phyloP scores from a whole-genome alignment of 2,329 filamentous ascomycete genomes.

The Aspergillus sergii region DNA sequence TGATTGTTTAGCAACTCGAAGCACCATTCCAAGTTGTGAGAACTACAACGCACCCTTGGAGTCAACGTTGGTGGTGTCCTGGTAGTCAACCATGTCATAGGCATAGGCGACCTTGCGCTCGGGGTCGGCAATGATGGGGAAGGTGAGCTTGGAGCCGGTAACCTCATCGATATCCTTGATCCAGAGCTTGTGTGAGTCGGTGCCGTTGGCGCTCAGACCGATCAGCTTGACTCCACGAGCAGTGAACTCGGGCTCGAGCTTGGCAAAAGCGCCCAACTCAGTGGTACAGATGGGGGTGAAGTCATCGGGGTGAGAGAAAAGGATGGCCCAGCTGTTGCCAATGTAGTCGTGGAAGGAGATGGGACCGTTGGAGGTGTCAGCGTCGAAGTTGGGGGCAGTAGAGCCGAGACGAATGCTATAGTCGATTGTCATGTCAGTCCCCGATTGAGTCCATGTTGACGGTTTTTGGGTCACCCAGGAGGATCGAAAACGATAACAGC shows the following conservation, averaged over 20 bases:
- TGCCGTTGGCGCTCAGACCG: slow-evolving; percentile 81
- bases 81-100: slow-evolving; percentile 85
- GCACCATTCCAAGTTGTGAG: not conserved
- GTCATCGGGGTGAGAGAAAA: slow-evolving; percentile 74
- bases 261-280: slow-evolving; percentile 91
- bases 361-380: slow-evolving; percentile 66
- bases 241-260: slow-evolving; percentile 85
- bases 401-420: slow-evolving; percentile 64
- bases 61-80: slow-evolving; percentile 81
- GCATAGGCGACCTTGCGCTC: slow-evolving; percentile 73
- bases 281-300: slow-evolving; percentile 97
- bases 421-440: slow-evolving; percentile 15
- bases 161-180: slow-evolving; percentile 87
- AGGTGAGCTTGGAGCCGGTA: slow-evolving; percentile 68
- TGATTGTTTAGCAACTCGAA: slow-evolving; percentile 7
- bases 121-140: slow-evolving; percentile 84
- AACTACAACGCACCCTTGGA: slow-evolving; percentile 56
- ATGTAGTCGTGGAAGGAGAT: slow-evolving; percentile 75
- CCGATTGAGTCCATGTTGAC: not conserved
- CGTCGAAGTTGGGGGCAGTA: slow-evolving; percentile 69
- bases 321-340: slow-evolving; percentile 68
- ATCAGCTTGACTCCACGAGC: slow-evolving; percentile 90
- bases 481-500: not conserved
- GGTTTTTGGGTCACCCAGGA: not conserved
- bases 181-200: slow-evolving; percentile 83